These are phyloP conservation scores for Metarhizium rileyi DNA, from an alignment of 2,329 filamentous ascomycete genomes.

Conservation along the genomic window DNA sequence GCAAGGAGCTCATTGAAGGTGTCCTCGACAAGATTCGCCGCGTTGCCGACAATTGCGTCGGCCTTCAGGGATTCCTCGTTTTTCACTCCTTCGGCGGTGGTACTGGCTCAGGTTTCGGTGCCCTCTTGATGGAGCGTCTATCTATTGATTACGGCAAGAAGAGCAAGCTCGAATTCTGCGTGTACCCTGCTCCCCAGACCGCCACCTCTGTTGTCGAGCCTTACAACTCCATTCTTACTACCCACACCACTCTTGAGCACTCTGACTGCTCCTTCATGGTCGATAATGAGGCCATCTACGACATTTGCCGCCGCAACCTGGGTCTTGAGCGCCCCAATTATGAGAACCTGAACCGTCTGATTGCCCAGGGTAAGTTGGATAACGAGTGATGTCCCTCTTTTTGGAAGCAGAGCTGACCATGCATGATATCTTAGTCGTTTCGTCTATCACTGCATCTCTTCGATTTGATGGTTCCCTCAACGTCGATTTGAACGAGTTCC, in stretches of 20 bases:
- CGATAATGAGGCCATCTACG: constrained; percentile 99
- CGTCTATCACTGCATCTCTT: constrained; percentile 95
- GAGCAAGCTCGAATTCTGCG: constrained; percentile 99
- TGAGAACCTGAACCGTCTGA: constrained; percentile 97
- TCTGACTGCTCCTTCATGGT: constrained; percentile 99
- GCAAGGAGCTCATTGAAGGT: constrained; percentile 98
- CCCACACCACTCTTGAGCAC: constrained; percentile 98
- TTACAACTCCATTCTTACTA: constrained; percentile 99
- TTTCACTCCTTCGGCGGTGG: constrained; percentile 99
- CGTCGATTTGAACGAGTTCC: constrained; percentile 99
- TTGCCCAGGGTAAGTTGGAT: constrained; percentile 72
- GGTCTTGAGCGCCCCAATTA: constrained; percentile 96
- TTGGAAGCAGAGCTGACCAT: neutral
- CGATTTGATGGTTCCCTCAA: constrained; percentile 98
- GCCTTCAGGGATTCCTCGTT: constrained; percentile 97
- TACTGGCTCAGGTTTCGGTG: constrained; percentile 97
- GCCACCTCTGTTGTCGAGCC: constrained; percentile 97
- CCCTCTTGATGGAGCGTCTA: constrained; percentile 95
- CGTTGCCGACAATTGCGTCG: constrained; percentile 94
- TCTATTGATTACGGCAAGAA: constrained; percentile 99
- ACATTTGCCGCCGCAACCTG: constrained; percentile 97
- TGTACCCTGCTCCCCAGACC: constrained; percentile 96
- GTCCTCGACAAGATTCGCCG: constrained; percentile 96
- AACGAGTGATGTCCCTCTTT: neutral
- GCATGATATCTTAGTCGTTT: constrained; percentile 58